A percentile compares a stretch with the other conserved stretches of the same genome.
phyloP scores from a whole-genome alignment of 495 filamentous ascomycete genomes.

The Aspergillus steynii region DNA sequence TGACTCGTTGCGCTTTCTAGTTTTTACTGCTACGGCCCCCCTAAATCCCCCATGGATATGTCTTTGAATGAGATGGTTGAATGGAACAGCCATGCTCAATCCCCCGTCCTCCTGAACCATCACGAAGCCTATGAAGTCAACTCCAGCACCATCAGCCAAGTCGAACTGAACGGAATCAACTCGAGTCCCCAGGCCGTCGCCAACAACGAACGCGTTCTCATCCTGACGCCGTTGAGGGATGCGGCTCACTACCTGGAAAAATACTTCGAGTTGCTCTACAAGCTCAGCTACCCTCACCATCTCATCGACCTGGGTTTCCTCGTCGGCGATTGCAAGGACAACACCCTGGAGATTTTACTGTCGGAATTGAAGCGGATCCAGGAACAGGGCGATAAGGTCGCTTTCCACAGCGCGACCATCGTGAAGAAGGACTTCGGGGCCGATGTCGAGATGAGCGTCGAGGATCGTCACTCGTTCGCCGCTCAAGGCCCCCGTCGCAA shows the following conservation, averaged over 20 bases:
- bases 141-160: constrained; percentile 68
- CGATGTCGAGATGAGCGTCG: constrained; percentile 67
- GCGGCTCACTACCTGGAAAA: constrained; percentile 76
- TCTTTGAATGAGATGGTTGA: constrained; percentile 81
- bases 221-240: constrained; percentile 92
- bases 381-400: constrained; percentile 69
- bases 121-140: constrained; percentile 86
- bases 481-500: constrained; percentile 91
- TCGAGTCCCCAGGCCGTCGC: constrained; percentile 74
- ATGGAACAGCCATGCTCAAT: constrained; percentile 86
- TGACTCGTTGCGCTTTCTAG: constrained; percentile 42
- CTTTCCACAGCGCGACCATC: constrained; percentile 80
- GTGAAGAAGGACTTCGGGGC: constrained; percentile 88
- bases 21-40: constrained; percentile 95
- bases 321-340: constrained; percentile 86
- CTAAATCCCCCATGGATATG: constrained; percentile 93
- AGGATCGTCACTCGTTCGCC: constrained; percentile 79
- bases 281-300: constrained; percentile 91
- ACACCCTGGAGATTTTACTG: constrained; percentile 78
- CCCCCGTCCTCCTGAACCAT: constrained; percentile 93
- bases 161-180: constrained; percentile 83
- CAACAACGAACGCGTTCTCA: constrained; percentile 88
- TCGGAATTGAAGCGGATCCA: constrained; percentile 88
- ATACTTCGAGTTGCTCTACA: constrained; percentile 90
- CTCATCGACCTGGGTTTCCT: constrained; percentile 95